Conservation (phyloP, 176 grass and related monocot species). For the Echinochloa phyllopogon region DNA sequence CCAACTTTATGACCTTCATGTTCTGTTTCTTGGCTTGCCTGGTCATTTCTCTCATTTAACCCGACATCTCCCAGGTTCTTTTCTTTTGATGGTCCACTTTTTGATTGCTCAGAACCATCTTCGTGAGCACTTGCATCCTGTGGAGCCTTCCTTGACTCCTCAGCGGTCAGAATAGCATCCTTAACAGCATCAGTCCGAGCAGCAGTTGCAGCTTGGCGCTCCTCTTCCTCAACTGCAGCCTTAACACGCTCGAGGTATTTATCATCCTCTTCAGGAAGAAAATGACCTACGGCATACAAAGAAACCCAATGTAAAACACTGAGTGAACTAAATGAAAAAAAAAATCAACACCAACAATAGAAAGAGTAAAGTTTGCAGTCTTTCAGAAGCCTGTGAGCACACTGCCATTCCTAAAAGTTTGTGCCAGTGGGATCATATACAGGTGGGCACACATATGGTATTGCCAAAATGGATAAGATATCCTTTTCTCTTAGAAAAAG, state of each 20-base stretch:
- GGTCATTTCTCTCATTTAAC: conserved; percentile 50
- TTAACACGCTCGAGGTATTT: conserved; percentile 93
- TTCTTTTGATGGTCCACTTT: conserved; percentile 30
- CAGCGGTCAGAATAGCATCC: conserved; percentile 89
- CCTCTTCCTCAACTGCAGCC: conserved; percentile 97
- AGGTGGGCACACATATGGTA: background rate
- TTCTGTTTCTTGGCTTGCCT: conserved; percentile 37
- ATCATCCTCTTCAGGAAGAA: conserved; percentile 98
- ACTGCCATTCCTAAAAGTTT: background rate
- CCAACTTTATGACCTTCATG: conserved; percentile 51
- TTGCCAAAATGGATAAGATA: background rate
- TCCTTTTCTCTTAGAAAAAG: background rate
- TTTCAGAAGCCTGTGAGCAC: background rate
- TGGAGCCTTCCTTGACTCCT: conserved; percentile 72
- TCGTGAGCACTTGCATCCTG: conserved; percentile 40
- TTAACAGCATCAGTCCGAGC: conserved; percentile 79
- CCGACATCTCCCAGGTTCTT: conserved; percentile 35
- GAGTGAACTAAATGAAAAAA: background rate
- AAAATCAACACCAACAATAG: conserved; percentile 9
- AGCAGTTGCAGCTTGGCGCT: conserved; percentile 82
- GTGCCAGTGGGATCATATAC: background rate
- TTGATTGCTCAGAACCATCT: conserved; percentile 43
- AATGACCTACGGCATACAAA: conserved; percentile 72
- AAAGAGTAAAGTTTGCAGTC: conserved; percentile 21
- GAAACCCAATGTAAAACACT: conserved; percentile 4